phyloP scores from a whole-genome alignment of 108 stramenopile genomes.

The Aureococcus anophagefferens region DNA sequence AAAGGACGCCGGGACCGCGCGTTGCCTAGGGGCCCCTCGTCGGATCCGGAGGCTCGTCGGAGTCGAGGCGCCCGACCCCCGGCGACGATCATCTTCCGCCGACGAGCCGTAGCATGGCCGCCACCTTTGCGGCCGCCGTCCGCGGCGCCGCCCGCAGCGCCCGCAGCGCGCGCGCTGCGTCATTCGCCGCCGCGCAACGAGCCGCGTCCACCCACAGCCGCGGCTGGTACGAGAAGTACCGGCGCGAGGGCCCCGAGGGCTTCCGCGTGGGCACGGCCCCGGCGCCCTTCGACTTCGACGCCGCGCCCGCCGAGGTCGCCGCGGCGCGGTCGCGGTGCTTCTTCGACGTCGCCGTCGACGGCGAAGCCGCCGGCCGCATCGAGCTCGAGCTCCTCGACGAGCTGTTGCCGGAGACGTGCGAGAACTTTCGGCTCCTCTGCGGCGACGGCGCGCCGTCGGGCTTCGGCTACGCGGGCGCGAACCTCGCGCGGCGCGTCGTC shows the following conservation, averaged over 20 bases:
- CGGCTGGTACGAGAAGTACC: background rate
- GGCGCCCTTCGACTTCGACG: slow-evolving; percentile 34
- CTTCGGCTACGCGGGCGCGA: background rate
- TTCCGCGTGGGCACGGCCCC: background rate
- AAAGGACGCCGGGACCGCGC: no score
- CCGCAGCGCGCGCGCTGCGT: no score
- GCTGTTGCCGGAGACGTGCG: slow-evolving; percentile 11
- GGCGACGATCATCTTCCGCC: no score
- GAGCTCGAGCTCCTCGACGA: slow-evolving; percentile 15
- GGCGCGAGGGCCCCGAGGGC: background rate
- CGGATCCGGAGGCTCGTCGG: no score
- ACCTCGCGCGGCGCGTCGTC: slow-evolving; percentile 3
- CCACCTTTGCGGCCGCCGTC: no score
- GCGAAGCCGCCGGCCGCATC: slow-evolving; percentile 3
- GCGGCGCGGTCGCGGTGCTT: background rate
- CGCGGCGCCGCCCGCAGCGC: no score
- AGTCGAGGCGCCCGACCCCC: no score
- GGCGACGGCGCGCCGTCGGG: background rate
- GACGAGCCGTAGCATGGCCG: no score
- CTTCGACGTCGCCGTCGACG: slow-evolving; percentile 6
- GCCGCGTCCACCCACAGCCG: background rate
- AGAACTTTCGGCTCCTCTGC: slow-evolving; percentile 14
- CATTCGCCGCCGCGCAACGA: no score
- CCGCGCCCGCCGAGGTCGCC: background rate
- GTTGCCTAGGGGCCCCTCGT: no score